phyloP scores from a whole-genome alignment of 495 filamentous ascomycete species.

The Penicillium arizonense region DNA sequence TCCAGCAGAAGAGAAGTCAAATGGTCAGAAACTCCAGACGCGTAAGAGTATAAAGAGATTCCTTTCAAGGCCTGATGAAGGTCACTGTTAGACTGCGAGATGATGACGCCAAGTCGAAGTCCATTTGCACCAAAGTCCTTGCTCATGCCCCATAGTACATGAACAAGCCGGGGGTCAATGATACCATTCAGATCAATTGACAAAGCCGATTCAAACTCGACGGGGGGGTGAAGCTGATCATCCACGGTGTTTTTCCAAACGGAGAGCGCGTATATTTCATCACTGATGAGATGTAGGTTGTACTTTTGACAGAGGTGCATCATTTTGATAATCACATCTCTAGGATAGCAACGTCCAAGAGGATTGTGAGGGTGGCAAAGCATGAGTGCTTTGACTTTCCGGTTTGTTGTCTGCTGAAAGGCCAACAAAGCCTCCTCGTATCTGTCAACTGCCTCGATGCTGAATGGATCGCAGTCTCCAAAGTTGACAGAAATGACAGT shows the following conservation, averaged over 20 bases:
- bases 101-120: constrained; percentile 51
- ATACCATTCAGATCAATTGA: constrained; percentile 44
- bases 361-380: constrained; percentile 64
- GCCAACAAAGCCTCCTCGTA: constrained; percentile 37
- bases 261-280: constrained; percentile 64
- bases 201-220: constrained; percentile 49
- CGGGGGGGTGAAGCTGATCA: constrained; percentile 11
- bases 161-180: constrained; percentile 51
- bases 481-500: constrained; percentile 42
- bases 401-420: constrained; percentile 19
- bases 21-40: constrained; percentile 43
- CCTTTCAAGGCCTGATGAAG: constrained; percentile 38
- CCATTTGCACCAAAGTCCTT: constrained; percentile 61
- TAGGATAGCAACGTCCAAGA: constrained; percentile 54
- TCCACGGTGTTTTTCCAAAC: constrained; percentile 42
- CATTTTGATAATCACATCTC: constrained; percentile 40
- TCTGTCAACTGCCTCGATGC: constrained; percentile 32
- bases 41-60: constrained; percentile 41
- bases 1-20: constrained; percentile 45
- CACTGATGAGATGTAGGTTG: constrained; percentile 56
- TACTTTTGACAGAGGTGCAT: constrained; percentile 54
- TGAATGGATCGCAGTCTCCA: constrained; percentile 43
- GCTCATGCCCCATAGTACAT: constrained; percentile 59
- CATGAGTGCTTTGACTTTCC: constrained; percentile 47
- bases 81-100: constrained; percentile 43